Percentiles rank a stretch among this genome's conserved stretches.
Evolutionary conservation across 2,329 filamentous ascomycete species (phyloP).

Genomic region (Drechmeria coniospora): DNA sequence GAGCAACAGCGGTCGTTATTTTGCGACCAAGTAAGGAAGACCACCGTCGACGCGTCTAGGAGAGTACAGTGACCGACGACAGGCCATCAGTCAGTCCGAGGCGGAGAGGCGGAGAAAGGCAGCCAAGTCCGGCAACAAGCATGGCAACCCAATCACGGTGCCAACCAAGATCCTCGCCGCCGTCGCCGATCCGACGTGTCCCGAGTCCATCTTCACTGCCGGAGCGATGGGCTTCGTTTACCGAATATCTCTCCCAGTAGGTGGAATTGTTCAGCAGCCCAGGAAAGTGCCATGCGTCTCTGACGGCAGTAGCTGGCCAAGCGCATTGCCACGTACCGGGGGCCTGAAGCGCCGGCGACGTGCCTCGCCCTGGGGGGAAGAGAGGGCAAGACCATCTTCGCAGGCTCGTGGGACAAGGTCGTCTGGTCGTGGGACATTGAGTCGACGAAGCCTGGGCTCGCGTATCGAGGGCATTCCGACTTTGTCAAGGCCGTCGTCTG

Average conservation of each 20-base stretch:
- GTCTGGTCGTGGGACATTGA: conserved; percentile 72
- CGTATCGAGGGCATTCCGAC: conserved; percentile 66
- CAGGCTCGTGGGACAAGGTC: conserved; percentile 87
- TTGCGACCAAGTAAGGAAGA: conserved; percentile 85
- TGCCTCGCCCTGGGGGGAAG: conserved; percentile 52
- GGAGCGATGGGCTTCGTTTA: conserved; percentile 76
- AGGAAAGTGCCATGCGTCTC: neutral
- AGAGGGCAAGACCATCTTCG: conserved; percentile 49
- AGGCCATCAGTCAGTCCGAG: conserved; percentile 28
- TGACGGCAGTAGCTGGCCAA: conserved; percentile 14
- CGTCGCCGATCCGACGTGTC: conserved; percentile 47
- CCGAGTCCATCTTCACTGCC: conserved; percentile 56
- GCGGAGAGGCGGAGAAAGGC: conserved; percentile 43
- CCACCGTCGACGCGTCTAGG: no score
- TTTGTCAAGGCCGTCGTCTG: conserved; percentile 76
- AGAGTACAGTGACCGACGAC: neutral
- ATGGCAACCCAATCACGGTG: conserved; percentile 66
- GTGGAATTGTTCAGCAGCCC: neutral
- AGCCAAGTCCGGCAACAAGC: conserved; percentile 57
- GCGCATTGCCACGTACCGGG: conserved; percentile 39
- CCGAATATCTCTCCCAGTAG: conserved; percentile 28
- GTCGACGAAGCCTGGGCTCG: conserved; percentile 36
- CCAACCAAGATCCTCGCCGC: conserved; percentile 77
- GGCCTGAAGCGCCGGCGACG: conserved; percentile 66
- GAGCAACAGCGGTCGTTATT: conserved; percentile 67